These are phyloP conservation scores for Diaporthe sp. DNA, from an alignment of 2,329 filamentous ascomycete species.

Conservation along the genomic window DNA sequence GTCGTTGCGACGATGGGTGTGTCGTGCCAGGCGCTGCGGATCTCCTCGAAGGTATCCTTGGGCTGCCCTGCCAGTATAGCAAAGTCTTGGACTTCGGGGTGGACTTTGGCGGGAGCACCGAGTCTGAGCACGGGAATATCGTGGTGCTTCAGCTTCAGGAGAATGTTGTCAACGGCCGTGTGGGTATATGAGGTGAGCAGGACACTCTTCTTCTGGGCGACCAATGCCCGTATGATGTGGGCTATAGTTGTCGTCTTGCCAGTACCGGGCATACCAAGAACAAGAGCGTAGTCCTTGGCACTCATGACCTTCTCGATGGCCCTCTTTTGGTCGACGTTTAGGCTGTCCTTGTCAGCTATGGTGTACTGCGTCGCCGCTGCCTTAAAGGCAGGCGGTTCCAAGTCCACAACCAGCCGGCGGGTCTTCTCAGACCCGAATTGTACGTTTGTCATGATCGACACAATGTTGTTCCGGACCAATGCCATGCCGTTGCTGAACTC, in stretches of 20 bases:
- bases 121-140: constrained; percentile 86
- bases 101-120: constrained; percentile 86
- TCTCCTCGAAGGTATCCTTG: constrained; percentile 84
- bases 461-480: constrained; percentile 90
- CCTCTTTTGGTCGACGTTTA: constrained; percentile 89
- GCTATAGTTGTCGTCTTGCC: constrained; percentile 99
- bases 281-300: constrained; percentile 94
- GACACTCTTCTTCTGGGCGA: constrained; percentile 91
- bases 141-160: constrained; percentile 89
- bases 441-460: constrained; percentile 90
- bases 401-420: constrained; percentile 84
- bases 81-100: constrained; percentile 89
- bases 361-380: constrained; percentile 73
- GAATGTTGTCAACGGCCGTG: constrained; percentile 97
- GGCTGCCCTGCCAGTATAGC: constrained; percentile 82
- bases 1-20: constrained; percentile 94
- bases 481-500: constrained; percentile 99
- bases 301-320: constrained; percentile 97
- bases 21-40: constrained; percentile 86
- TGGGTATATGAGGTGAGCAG: constrained; percentile 96
- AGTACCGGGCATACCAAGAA: constrained; percentile 97
- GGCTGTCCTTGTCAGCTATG: constrained; percentile 72
- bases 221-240: constrained; percentile 92
- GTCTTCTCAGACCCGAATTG: constrained; percentile 79
- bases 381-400: constrained; percentile 81